Base-by-base conservation (phyloP, 78 protist species). In the Chrysochromulina tobinii region DNA sequence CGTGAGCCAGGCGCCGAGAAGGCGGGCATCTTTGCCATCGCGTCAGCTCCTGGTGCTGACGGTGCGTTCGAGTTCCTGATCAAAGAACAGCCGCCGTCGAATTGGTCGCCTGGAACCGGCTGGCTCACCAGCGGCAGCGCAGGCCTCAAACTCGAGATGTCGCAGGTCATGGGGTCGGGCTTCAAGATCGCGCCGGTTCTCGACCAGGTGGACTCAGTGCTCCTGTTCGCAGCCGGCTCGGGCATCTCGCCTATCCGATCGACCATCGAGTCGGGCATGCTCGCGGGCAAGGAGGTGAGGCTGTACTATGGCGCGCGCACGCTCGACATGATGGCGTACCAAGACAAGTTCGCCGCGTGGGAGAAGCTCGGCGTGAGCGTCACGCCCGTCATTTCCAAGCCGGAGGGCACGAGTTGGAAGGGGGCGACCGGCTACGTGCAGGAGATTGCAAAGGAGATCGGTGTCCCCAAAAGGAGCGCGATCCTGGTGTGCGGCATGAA, bases 181-280 rank as follows among this genome's bases (percentile, higher is more conserved):
- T 75, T 51, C 84, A 4, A 38, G 59, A 12, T 51, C 23, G 58
- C 12, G 15, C 58, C 21, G 12, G 69, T 15, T 20, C 69, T 64
- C 69, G 69, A 64, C 25, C 69, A 38, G 11, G 50, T 38, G 15
- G 50, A 11, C 12, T 59, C 79, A 1, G 87, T 81, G 50, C 15
- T 54, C 5, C 48, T 51, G 18, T 51, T 54, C 12, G 87, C 66
- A 2, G 64, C 66, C 7, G 87, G 87, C 87, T 81, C 87, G 1
- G 87, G 87, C 25, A 81, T 81, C 87, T 38, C 87, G 25, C 87
- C 87, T 20, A 54, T 81, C 50, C 87, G 87, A n/a, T 54, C 87
- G 14, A 14, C 8, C 23, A 81, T 81, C 87, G 87, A 81, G 64
- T 38, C 87, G 38, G 87, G 64, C 4, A 11, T 18, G 18, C 38